Evolutionary conservation across 1,139 yeast species (phyloP).

Genomic region (Arxiozyma bovina): DNA sequence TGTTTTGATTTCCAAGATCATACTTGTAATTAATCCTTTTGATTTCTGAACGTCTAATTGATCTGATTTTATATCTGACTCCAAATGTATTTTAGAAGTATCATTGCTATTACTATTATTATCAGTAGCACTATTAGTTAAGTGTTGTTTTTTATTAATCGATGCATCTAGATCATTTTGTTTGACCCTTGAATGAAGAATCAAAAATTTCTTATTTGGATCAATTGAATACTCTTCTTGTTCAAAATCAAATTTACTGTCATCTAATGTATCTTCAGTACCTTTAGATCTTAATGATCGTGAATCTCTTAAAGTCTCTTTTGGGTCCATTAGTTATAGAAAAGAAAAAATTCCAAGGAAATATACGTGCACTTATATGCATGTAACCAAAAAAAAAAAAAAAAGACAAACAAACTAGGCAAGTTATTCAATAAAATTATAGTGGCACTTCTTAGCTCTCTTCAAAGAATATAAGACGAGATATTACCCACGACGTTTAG

Average conservation of each 20-base stretch:
- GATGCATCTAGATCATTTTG: neutral
- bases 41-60: constrained; percentile 7
- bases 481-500: too few relatives aligned
- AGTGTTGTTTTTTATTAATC: neutral
- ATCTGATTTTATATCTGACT: neutral
- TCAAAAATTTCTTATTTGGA: constrained; percentile 11
- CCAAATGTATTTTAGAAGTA: too few relatives aligned
- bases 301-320: neutral
- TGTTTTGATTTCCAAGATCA: constrained; percentile 18
- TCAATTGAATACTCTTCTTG: constrained; percentile 20
- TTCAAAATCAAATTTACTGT: constrained; percentile 25
- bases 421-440: too few relatives aligned
- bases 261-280: constrained; percentile 8
- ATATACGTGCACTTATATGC: too few relatives aligned
- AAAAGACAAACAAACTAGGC: too few relatives aligned
- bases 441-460: too few relatives aligned
- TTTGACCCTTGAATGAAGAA: constrained; percentile 2
- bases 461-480: too few relatives aligned
- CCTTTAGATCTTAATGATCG: constrained; percentile 17
- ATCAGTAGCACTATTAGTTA: neutral
- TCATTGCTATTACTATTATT: neutral
- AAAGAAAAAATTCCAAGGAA: neutral
- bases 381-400: too few relatives aligned
- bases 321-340: neutral
- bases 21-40: constrained; percentile 13